Conservation (phyloP, 345 rosid genomes). For the Crucihimalaya himalaica region DNA sequence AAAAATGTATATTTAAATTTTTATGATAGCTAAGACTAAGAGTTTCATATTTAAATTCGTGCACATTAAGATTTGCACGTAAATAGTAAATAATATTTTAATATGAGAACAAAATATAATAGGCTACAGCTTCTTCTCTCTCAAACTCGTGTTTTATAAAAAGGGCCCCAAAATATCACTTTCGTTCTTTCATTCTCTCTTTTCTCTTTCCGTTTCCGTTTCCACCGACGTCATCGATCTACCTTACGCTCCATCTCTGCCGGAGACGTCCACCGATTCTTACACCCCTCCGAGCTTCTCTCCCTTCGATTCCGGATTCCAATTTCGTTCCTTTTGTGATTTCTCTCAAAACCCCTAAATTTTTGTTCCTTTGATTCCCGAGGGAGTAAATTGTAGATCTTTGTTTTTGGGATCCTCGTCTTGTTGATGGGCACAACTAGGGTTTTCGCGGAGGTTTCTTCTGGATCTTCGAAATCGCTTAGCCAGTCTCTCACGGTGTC, state of each 20-base stretch:
- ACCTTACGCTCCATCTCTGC: background rate
- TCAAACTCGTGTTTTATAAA: background rate
- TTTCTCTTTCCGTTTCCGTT: background rate
- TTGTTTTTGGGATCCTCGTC: slow-evolving; percentile 1
- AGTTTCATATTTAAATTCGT: background rate
- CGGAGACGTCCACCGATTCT: slow-evolving; percentile 21
- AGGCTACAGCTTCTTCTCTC: background rate
- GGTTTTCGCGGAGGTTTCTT: slow-evolving; percentile 44
- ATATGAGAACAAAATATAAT: too few relatives aligned
- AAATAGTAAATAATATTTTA: background rate
- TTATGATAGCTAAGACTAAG: background rate
- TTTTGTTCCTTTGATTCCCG: background rate
- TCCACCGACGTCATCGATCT: slow-evolving; percentile 34
- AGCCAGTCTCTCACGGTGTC: slow-evolving; percentile 50
- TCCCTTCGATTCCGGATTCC: background rate
- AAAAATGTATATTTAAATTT: background rate
- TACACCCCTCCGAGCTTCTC: background rate
- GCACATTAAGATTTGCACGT: slow-evolving; percentile 30
- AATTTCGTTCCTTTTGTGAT: background rate
- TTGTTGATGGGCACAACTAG: slow-evolving; percentile 65
- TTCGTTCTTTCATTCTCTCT: background rate
- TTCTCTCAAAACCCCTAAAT: slow-evolving; percentile 2
- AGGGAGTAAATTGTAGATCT: background rate
- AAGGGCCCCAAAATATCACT: slow-evolving; percentile 8
- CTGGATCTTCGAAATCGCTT: slow-evolving; percentile 43